Conservation (phyloP, 2,329 filamentous ascomycete genomes). For the Pseudocercospora fuligena region DNA sequence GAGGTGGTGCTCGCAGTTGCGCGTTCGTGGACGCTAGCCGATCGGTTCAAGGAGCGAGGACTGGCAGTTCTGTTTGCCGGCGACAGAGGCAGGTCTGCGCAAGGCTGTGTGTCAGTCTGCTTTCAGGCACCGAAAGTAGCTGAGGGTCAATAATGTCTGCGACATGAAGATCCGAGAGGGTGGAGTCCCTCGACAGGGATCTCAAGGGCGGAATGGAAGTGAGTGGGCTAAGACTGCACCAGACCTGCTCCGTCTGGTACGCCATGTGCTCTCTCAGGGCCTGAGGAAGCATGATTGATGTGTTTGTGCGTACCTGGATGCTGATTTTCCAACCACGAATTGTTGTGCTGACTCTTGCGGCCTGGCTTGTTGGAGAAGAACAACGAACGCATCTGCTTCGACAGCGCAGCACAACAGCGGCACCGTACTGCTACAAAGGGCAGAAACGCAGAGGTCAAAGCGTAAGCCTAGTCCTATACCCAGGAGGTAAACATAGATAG, state of each 20-base stretch:
- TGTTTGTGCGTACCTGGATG: constrained; percentile 9
- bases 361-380: constrained; percentile 5
- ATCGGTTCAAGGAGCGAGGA: background rate
- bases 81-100: background rate
- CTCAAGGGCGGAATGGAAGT: background rate
- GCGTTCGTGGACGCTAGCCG: constrained; percentile 2
- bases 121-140: constrained; percentile 8
- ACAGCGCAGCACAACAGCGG: background rate
- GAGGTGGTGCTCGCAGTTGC: background rate
- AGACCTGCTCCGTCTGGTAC: background rate
- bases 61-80: background rate
- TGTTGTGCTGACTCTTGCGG: constrained; percentile 8
- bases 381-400: constrained; percentile 2
- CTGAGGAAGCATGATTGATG: background rate
- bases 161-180: background rate
- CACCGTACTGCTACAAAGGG: background rate
- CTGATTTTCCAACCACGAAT: background rate
- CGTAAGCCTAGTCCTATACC: background rate
- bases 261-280: background rate
- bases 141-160: background rate
- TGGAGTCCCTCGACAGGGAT: background rate
- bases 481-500: background rate
- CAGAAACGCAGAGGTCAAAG: background rate
- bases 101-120: background rate
- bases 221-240: background rate